phyloP scores from a whole-genome alignment of 1,284 basidiomycete species.

The Cryptococcus neoformans region DNA sequence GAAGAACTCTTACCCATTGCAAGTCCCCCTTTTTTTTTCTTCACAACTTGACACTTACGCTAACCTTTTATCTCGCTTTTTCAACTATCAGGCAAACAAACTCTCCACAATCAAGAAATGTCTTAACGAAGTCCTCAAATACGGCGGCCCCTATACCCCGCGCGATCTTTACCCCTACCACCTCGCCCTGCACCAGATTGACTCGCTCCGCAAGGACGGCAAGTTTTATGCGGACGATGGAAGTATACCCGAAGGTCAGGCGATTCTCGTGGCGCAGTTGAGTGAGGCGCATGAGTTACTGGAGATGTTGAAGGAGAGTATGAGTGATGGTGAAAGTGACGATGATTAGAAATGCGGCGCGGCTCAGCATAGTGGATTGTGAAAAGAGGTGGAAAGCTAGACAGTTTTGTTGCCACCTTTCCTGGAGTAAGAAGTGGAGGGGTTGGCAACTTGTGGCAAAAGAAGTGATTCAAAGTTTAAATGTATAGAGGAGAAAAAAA shows the following conservation, averaged over 20 bases:
- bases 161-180: constrained; percentile 98
- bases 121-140: constrained; percentile 94
- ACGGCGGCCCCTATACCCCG: constrained; percentile 92
- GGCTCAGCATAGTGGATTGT: too few species aligned
- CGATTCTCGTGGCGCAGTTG: constrained; percentile 91
- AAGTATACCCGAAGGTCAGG: constrained; percentile 88
- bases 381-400: too few species aligned
- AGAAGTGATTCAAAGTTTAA: too few species aligned
- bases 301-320: constrained; percentile 63
- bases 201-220: constrained; percentile 86
- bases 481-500: too few species aligned
- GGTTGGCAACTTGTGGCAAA: too few species aligned
- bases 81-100: constrained; percentile 71
- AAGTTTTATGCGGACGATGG: constrained; percentile 74
- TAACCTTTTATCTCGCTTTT: not conserved
- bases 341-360: constrained; percentile 4
- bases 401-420: too few species aligned
- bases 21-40: constrained; percentile 35
- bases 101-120: constrained; percentile 93
- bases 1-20: constrained; percentile 97
- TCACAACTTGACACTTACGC: not conserved
- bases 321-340: constrained; percentile 45
- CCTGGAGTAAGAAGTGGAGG: too few species aligned
- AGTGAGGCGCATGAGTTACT: constrained; percentile 95
- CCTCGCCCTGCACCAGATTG: constrained; percentile 92